These are phyloP conservation scores for Cyclaneusma minus DNA, from an alignment of 2,329 filamentous ascomycete species.

Conservation along the genomic window DNA sequence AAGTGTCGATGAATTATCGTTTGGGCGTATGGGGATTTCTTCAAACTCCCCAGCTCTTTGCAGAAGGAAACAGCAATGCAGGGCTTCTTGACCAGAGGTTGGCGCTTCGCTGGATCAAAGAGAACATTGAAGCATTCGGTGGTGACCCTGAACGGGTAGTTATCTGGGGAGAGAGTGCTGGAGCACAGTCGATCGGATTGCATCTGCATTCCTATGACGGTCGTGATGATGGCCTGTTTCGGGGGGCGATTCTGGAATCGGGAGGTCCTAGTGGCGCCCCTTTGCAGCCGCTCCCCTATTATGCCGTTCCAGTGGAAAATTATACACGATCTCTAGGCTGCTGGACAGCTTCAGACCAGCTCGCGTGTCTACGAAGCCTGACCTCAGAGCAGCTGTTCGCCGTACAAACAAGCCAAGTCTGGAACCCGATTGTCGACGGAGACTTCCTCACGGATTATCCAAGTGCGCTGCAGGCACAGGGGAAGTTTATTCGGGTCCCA, in stretches of 20 bases:
- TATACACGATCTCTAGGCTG: constrained; percentile 19
- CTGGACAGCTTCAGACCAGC: constrained; percentile 8
- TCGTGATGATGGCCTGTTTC: constrained; percentile 37
- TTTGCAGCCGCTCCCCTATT: constrained; percentile 17
- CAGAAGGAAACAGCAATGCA: constrained; percentile 40
- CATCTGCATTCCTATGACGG: constrained; percentile 41
- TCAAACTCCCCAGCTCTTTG: constrained; percentile 32
- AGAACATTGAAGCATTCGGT: constrained; percentile 33
- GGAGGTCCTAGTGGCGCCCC: constrained; percentile 20
- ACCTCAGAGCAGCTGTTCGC: constrained; percentile 7
- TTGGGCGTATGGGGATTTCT: constrained; percentile 55
- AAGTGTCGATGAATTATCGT: constrained; percentile 42
- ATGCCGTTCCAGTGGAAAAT: constrained; percentile 19
- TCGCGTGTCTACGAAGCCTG: constrained; percentile 10
- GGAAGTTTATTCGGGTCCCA: constrained; percentile 27
- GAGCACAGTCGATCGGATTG: constrained; percentile 28
- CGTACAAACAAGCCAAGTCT: constrained; percentile 8
- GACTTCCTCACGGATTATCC: constrained; percentile 31
- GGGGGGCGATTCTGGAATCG: constrained; percentile 36
- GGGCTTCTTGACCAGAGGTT: constrained; percentile 45
- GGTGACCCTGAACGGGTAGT: constrained; percentile 26
- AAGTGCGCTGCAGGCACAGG: constrained; percentile 25
- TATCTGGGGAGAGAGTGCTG: constrained; percentile 29
- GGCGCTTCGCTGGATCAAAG: constrained; percentile 41
- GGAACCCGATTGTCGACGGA: constrained; percentile 22